Base-by-base conservation (phyloP, 345 rosid genomes). In the Garcia nutans region DNA sequence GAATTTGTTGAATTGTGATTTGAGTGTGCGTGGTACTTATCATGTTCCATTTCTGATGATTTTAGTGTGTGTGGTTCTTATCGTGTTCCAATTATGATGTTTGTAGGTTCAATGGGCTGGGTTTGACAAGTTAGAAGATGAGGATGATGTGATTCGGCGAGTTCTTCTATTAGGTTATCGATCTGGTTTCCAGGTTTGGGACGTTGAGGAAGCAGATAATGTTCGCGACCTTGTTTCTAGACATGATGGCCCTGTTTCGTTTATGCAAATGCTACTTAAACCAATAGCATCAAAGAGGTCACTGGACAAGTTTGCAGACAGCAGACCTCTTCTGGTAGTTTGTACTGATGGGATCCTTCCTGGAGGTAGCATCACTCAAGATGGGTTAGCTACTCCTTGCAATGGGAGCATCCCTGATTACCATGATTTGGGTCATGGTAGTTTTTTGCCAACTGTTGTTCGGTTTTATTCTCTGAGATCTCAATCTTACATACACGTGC, bases 141-240 rank as follows among this genome's bases (percentile, higher is more conserved):
- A 86, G 52, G 85, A 73, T 68, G 86, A 76, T 72, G 75, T 70
- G 70, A 71, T 77, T 79, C 86, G 93, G 70, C 89, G 74, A 78
- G 90, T 92, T 77, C 94, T 96, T 20, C 85, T 96, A 54, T 87
- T 96, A 7, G 96, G 93, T 0, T 93, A 89, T 85, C 87, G 74
- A 6, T 91, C 96, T 83, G 98, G 99, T 50, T 96, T 89, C 82
- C 98, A 96, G 89, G 87, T 96, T 76, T 91, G 98, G 98, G 99
- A 96, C 84, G 96, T 91, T 56, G 97, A 96, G 84, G 96, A 93
- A 58, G 92, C 91, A 3, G 90, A 90, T 78, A 88, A 92, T 74
- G 96, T 96, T 54, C 84, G 87, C 58, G 89, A 86, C 75, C 82
- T 96, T 57, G 97, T 90, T 52, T 91, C 97, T 60, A 85, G 87